Percentiles rank a stretch among this genome's conserved stretches.
phyloP scores from a whole-genome alignment of 345 rosid genomes.

The Euphorbia peplus region DNA sequence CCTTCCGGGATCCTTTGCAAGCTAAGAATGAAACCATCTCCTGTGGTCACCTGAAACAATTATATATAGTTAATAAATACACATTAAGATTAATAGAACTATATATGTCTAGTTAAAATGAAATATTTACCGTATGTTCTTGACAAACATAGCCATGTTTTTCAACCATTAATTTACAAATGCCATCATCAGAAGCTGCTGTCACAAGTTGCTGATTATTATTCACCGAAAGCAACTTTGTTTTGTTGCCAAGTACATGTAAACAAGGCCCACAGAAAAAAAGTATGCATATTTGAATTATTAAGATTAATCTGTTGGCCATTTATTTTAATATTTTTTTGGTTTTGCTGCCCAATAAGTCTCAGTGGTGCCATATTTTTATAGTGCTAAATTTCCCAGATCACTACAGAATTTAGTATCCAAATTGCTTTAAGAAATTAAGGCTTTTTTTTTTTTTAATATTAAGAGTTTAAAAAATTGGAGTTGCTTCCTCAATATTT shows the following conservation, averaged over 20 bases:
- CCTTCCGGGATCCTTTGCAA: slow-evolving; percentile 51
- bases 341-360: not conserved
- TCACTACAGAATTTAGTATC: not conserved
- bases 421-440: not conserved
- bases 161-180: slow-evolving; percentile 17
- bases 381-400: not conserved
- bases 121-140: slow-evolving; percentile 14
- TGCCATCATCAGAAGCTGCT: slow-evolving; percentile 9
- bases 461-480: too few species aligned
- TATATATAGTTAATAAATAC: too few species aligned
- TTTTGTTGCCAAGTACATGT: not conserved
- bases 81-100: not conserved
- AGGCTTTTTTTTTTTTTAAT: not conserved
- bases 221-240: slow-evolving; percentile 11
- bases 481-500: not conserved
- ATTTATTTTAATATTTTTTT: not conserved
- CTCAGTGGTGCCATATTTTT: not conserved
- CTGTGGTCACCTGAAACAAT: slow-evolving; percentile 45
- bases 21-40: slow-evolving; percentile 56
- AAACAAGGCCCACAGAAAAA: slow-evolving; percentile 15
- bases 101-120: not conserved
- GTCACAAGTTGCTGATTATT: not conserved
- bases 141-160: slow-evolving; percentile 16
- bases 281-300: slow-evolving; percentile 3
- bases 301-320: slow-evolving; percentile 11